phyloP scores from a whole-genome alignment of 441 rosid species.

The Gossypium aridum region DNA sequence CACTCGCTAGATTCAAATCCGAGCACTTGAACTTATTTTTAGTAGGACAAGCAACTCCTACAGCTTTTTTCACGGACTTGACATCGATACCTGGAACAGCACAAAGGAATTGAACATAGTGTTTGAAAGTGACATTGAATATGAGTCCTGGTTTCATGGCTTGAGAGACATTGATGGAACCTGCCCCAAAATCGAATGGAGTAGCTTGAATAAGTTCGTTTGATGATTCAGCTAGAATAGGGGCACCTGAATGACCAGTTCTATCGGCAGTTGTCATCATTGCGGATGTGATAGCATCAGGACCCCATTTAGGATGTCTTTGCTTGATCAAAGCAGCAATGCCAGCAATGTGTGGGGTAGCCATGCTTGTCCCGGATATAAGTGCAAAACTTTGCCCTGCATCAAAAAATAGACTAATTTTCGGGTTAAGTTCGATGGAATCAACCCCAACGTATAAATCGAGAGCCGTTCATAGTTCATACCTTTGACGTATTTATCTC shows the following conservation, averaged over 20 bases:
- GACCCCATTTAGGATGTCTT: conserved; percentile 28
- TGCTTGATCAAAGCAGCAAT: conserved; percentile 30
- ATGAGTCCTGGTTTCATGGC: conserved; percentile 30
- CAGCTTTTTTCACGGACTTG: conserved; percentile 18
- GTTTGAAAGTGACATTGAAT: conserved; percentile 21
- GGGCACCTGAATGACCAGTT: conserved; percentile 20
- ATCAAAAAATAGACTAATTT: neutral
- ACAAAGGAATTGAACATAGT: conserved; percentile 25
- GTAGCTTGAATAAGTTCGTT: conserved; percentile 15
- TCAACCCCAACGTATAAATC: neutral
- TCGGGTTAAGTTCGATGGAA: neutral
- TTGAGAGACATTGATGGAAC: conserved; percentile 20
- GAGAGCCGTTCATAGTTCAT: neutral
- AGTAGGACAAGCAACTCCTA: conserved; percentile 18
- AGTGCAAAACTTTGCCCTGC: conserved; percentile 28
- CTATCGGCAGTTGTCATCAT: conserved; percentile 29
- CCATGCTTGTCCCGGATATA: conserved; percentile 29
- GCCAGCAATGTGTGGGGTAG: conserved; percentile 29
- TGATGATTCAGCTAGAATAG: conserved; percentile 20
- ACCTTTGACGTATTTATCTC: conserved; percentile 40
- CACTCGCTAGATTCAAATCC: conserved; percentile 23
- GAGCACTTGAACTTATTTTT: conserved; percentile 20
- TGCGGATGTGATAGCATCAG: conserved; percentile 28
- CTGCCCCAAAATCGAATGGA: conserved; percentile 26
- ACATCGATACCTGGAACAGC: conserved; percentile 28